phyloP scores from a whole-genome alignment of 108 stramenopile genomes.

The Epipyxis sp. region DNA sequence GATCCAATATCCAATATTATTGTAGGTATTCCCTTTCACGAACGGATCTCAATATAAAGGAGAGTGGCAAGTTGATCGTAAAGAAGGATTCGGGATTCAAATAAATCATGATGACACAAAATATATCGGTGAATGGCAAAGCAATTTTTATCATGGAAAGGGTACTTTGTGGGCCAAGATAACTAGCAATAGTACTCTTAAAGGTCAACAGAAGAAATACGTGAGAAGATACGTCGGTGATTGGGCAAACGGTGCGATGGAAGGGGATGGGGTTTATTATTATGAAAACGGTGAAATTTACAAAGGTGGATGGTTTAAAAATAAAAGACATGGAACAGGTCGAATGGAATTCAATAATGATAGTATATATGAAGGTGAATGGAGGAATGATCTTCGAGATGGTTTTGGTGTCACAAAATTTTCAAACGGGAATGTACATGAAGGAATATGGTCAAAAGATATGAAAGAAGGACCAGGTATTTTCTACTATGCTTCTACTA shows the following conservation, averaged over 20 bases:
- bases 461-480: conserved; percentile 32
- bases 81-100: conserved; percentile 24
- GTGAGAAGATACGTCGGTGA: not conserved
- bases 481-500: conserved; percentile 23
- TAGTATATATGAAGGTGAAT: conserved; percentile 16
- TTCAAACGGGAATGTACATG: conserved; percentile 19
- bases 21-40: conserved; percentile 17
- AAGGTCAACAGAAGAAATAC: conserved; percentile 14
- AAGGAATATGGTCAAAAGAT: conserved; percentile 5
- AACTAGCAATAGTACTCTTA: too few species aligned
- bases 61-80: conserved; percentile 1
- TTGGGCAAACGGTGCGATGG: not conserved
- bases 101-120: conserved; percentile 18
- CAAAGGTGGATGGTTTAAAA: not conserved
- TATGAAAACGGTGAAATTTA: conserved; percentile 3
- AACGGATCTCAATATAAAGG: conserved; percentile 26
- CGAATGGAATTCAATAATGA: conserved; percentile 3
- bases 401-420: conserved; percentile 1
- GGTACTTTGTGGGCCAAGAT: conserved; percentile 30
- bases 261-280: conserved; percentile 11
- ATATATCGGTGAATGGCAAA: conserved; percentile 26
- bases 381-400: conserved; percentile 1
- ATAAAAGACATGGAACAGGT: not conserved
- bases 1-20: too few species aligned
- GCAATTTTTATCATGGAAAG: not conserved